Evolutionary conservation across 2,329 filamentous ascomycete genomes (phyloP).

Genomic region (Alternaria brassicae): DNA sequence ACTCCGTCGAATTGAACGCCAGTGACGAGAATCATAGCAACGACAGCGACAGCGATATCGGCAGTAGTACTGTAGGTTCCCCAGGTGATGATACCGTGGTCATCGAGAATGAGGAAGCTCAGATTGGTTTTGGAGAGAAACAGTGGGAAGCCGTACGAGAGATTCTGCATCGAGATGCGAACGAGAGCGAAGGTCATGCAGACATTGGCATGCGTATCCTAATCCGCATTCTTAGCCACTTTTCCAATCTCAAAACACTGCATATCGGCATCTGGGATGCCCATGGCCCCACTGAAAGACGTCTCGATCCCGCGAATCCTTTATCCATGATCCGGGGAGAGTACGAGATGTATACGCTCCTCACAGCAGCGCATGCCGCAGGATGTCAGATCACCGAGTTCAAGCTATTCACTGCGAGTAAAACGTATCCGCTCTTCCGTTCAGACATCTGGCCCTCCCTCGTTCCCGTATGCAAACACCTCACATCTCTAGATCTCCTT

Average conservation of each 20-base stretch:
- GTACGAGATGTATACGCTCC: not conserved
- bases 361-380: not conserved
- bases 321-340: not conserved
- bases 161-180: not conserved
- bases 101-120: not conserved
- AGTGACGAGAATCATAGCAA: too few species aligned
- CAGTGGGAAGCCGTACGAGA: not conserved
- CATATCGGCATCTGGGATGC: not conserved
- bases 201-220: not conserved
- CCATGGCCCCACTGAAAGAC: not conserved
- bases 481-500: not conserved
- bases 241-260: not conserved
- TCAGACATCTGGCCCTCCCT: not conserved
- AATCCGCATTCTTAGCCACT: not conserved
- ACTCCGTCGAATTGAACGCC: too few species aligned
- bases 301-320: not conserved
- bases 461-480: not conserved
- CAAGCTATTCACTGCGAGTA: not conserved
- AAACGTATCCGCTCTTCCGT: not conserved
- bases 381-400: not conserved
- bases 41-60: too few species aligned
- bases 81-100: too few species aligned
- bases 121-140: not conserved
- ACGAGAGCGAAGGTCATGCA: not conserved
- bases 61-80: too few species aligned